phyloP scores from a whole-genome alignment of 129 eudicot genomes.

The Helianthus tuberosus region DNA sequence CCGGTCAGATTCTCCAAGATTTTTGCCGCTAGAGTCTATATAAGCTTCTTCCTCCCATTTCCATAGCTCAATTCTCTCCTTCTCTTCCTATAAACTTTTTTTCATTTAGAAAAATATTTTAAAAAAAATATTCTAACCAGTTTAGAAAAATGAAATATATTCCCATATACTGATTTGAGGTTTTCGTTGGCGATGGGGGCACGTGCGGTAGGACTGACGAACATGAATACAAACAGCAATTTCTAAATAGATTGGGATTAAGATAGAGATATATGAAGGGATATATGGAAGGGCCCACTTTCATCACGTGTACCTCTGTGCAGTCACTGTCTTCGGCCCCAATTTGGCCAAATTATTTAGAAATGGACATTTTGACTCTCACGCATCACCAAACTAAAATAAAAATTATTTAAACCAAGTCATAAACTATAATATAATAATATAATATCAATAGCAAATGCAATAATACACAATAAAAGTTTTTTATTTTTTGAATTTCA shows the following conservation, averaged over 20 bases:
- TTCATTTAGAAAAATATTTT: too few species aligned
- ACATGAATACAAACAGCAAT: slow-evolving; percentile 36
- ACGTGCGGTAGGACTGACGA: slow-evolving; percentile 42
- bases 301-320: slow-evolving; percentile 39
- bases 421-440: background rate
- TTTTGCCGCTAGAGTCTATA: too few species aligned
- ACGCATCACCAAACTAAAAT: background rate
- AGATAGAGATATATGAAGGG: background rate
- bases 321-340: slow-evolving; percentile 31
- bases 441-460: background rate
- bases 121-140: background rate
- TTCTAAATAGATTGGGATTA: slow-evolving; percentile 34
- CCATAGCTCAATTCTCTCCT: too few species aligned
- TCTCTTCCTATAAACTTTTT: too few species aligned
- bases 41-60: too few species aligned
- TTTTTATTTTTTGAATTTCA: too few species aligned
- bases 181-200: slow-evolving; percentile 11
- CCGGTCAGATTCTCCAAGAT: too few species aligned
- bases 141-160: background rate
- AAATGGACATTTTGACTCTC: slow-evolving; percentile 33
- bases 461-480: background rate
- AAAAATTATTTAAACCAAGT: background rate
- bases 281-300: slow-evolving; percentile 14
- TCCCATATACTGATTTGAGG: background rate
- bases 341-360: slow-evolving; percentile 36